Conservation (phyloP, 2,329 filamentous ascomycete species). For the Venturia nashicola region DNA sequence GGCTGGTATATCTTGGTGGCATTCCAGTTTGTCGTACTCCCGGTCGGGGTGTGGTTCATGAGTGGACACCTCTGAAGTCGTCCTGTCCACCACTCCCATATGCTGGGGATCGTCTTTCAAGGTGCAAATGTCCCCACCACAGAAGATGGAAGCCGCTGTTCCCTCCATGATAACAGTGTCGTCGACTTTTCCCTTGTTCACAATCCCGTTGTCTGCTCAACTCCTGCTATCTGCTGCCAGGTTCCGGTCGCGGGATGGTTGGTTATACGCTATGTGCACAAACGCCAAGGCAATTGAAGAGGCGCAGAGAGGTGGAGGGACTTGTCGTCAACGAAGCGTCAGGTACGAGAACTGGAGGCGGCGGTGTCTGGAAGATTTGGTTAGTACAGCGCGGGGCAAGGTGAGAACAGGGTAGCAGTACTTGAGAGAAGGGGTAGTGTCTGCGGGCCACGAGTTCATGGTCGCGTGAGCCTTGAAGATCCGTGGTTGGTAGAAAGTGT, state of each 20-base stretch:
- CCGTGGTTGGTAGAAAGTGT: background rate
- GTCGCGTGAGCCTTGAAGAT: background rate
- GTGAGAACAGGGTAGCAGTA: background rate
- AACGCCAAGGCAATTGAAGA: background rate
- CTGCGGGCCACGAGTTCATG: background rate
- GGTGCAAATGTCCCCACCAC: conserved; percentile 7
- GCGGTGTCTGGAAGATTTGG: background rate
- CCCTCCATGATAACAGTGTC: background rate
- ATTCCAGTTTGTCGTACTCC: conserved; percentile 7
- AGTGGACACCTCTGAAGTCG: conserved; percentile 9
- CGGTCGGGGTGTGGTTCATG: conserved; percentile 7
- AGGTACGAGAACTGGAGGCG: background rate
- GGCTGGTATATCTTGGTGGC: conserved; percentile 5
- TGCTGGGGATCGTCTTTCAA: conserved; percentile 7
- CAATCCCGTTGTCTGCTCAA: background rate
- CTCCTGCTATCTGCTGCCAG: background rate
- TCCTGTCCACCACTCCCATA: conserved; percentile 10
- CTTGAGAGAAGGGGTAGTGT: background rate
- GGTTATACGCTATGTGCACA: background rate
- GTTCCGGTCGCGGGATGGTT: background rate
- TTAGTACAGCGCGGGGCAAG: background rate
- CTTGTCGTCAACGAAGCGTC: background rate
- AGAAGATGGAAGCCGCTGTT: conserved; percentile 4
- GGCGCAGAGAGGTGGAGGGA: background rate
- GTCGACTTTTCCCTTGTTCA: background rate